These are phyloP conservation scores for Eragrostis curvula DNA, from an alignment of 176 grass and related monocot species.

Conservation along the genomic window DNA sequence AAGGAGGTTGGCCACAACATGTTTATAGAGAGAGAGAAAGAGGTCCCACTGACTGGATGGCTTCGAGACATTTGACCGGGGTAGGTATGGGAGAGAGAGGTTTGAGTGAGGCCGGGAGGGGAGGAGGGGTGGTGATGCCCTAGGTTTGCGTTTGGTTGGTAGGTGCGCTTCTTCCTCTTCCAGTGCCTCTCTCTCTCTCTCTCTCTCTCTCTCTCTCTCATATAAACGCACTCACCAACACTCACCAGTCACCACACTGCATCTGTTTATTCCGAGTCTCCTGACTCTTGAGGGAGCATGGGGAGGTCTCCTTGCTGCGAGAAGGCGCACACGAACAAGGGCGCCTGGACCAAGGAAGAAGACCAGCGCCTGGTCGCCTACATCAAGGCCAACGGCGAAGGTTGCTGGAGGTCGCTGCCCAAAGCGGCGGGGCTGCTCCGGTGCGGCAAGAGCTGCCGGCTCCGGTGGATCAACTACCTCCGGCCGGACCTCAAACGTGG, in stretches of 20 bases:
- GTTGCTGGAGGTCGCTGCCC: conserved; percentile 86
- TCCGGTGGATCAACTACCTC: conserved; percentile 89
- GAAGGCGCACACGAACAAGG: conserved; percentile 96
- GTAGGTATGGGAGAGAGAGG: neutral
- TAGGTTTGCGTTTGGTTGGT: neutral
- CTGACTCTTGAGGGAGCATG: conserved; percentile 2
- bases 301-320: conserved; percentile 96
- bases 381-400: conserved; percentile 87
- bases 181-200: neutral
- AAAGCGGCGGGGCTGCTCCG: conserved; percentile 78
- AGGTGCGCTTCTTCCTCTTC: neutral
- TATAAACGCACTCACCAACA: neutral
- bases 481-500: conserved; percentile 84
- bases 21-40: neutral
- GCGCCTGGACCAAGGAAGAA: conserved; percentile 93
- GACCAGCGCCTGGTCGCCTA: conserved; percentile 77
- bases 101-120: neutral
- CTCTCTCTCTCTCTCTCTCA: neutral
- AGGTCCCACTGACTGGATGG: neutral
- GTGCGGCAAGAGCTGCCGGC: conserved; percentile 89
- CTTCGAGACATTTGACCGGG: no score
- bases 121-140: neutral
- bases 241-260: neutral
- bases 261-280: neutral
- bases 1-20: no score